These are phyloP conservation scores for Plantago rigida DNA, from an alignment of 305 asterid genomes.

Conservation along the genomic window DNA sequence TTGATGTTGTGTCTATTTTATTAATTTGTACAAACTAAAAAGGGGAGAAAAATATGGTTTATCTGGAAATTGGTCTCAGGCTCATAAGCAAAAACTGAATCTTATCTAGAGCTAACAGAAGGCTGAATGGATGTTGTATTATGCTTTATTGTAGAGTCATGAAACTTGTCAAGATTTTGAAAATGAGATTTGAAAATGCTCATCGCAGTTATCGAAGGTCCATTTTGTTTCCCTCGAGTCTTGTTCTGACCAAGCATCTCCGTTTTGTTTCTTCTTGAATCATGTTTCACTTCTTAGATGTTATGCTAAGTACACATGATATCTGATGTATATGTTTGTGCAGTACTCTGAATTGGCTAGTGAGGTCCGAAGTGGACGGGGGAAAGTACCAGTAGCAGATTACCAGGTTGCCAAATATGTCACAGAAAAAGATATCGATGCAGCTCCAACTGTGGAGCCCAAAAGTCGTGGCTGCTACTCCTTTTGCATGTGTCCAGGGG, in stretches of 20 bases:
- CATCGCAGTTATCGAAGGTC: background rate
- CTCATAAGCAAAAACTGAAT: background rate
- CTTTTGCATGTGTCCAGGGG: slow-evolving; percentile 99
- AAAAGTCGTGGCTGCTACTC: slow-evolving; percentile 72
- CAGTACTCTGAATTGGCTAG: slow-evolving; percentile 80
- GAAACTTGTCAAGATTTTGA: background rate
- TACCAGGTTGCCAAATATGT: slow-evolving; percentile 77
- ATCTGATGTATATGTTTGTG: slow-evolving; percentile 20
- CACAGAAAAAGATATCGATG: slow-evolving; percentile 26
- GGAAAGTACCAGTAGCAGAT: slow-evolving; percentile 95
- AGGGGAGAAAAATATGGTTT: too few relatives aligned
- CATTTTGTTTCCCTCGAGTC: background rate
- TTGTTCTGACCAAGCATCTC: background rate
- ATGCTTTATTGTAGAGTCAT: background rate
- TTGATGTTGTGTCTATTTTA: too few relatives aligned
- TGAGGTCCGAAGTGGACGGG: slow-evolving; percentile 76
- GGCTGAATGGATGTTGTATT: background rate
- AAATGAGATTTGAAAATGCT: background rate
- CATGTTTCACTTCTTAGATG: background rate
- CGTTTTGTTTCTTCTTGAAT: background rate
- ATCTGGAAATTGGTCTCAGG: too few relatives aligned
- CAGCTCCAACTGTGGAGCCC: slow-evolving; percentile 33
- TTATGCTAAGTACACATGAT: slow-evolving; percentile 4
- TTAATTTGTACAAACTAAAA: too few relatives aligned
- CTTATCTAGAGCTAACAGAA: slow-evolving; percentile 1